Base-by-base conservation (phyloP, 768 basidiomycete species). In the Mrakia frigida region DNA sequence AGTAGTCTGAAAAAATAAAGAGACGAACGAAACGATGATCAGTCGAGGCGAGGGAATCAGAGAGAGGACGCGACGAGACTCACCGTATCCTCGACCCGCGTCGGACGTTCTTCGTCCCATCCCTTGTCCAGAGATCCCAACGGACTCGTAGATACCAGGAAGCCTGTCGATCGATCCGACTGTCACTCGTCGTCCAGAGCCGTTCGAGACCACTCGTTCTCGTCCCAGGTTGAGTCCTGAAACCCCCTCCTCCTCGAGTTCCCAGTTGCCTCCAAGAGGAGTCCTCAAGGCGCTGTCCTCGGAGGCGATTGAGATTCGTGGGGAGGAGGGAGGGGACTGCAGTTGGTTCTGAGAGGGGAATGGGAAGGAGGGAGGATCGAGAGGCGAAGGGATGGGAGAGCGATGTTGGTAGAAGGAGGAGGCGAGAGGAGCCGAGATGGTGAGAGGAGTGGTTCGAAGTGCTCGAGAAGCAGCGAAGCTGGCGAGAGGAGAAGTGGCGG, bases 331-430 rank as follows among this genome's bases (percentile, higher is more conserved):
- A n/a, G 65, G 65, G 16, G 37, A 39, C 16, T 37, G 65, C 6
- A 39, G 65, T 13, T 35, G 65, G 65, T 39, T 39, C 65, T 68
- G 65, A 10, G 35, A 25, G 2, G 65, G 65, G 65, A 68, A 68
- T 25, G 65, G 65, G 65, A 41, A 68, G 35, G 65, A 68, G 35
- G 65, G 65, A 23, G 65, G 65, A 23, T 68, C 65, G 25, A 68
- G 65, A 37, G 37, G 65, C 1, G 65, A 68, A 7, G 65, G 65
- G 65, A 68, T 68, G 39, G 65, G 65, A 41, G 65, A 68, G 35
- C 65, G 65, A 13, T 68, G 35, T 25, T 39, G 39, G 5, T 39
- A 13, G 23, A 68, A 68, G 37, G 39, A 39, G 13, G 65, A 68
- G 18, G 65, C 16, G 65, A 39, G 65, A 14, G 65, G 65, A n/a